Conservation (phyloP, 2,329 filamentous ascomycete species). For the Verruconis gallopava region DNA sequence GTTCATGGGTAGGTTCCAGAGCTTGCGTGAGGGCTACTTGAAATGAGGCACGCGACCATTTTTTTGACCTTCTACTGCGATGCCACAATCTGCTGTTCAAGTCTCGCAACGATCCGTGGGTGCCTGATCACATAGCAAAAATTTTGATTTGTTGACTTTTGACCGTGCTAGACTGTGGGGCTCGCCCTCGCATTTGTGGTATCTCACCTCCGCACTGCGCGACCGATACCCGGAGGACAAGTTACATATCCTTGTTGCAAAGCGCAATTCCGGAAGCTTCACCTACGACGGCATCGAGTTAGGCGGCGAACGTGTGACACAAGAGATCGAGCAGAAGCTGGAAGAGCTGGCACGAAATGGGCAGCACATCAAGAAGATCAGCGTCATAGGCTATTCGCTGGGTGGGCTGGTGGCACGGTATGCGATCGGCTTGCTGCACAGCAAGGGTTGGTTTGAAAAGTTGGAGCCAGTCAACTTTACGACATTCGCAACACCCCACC, state of each 20-base stretch:
- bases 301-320: slow-evolving; percentile 52
- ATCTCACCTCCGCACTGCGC: slow-evolving; percentile 52
- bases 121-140: neutral
- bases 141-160: slow-evolving; percentile 12
- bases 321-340: slow-evolving; percentile 49
- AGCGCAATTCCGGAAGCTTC: slow-evolving; percentile 59
- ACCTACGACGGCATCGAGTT: slow-evolving; percentile 57
- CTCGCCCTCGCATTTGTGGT: slow-evolving; percentile 59
- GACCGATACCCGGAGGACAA: slow-evolving; percentile 47
- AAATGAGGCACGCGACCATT: neutral
- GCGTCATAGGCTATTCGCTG: slow-evolving; percentile 78
- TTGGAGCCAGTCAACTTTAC: slow-evolving; percentile 85
- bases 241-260: slow-evolving; percentile 57
- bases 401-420: slow-evolving; percentile 81
- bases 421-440: slow-evolving; percentile 69
- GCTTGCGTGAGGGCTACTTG: too few relatives aligned
- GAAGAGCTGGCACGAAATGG: slow-evolving; percentile 44
- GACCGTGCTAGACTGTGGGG: slow-evolving; percentile 55
- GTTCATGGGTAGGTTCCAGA: slow-evolving; percentile 8
- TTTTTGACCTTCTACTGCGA: too few relatives aligned
- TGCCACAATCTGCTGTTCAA: too few relatives aligned
- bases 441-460: slow-evolving; percentile 62
- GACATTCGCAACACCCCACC: slow-evolving; percentile 70
- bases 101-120: slow-evolving; percentile 10
- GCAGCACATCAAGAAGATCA: slow-evolving; percentile 65